Evolutionary conservation across 768 basidiomycete species (phyloP).

Genomic region (Amanita pseudoporphyria): DNA sequence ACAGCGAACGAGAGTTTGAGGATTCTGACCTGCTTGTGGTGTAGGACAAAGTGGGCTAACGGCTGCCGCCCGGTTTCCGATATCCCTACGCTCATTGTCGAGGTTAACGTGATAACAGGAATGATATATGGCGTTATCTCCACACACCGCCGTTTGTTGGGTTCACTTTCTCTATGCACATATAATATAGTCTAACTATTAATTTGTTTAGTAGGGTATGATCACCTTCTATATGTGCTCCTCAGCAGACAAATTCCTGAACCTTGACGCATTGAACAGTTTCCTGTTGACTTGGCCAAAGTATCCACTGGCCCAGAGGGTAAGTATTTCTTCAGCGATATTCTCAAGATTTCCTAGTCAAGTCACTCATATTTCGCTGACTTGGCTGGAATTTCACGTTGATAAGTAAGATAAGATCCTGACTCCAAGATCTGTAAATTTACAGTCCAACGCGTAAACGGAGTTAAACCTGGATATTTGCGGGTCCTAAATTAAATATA

Average conservation of each 20-base stretch:
- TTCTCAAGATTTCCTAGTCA: background rate
- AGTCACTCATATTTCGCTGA: slow-evolving; percentile 22
- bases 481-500: slow-evolving; percentile 33
- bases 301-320: slow-evolving; percentile 41
- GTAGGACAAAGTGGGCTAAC: slow-evolving; percentile 47
- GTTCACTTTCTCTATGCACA: slow-evolving; percentile 2
- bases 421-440: slow-evolving; percentile 35
- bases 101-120: slow-evolving; percentile 46
- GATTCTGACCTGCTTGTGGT: slow-evolving; percentile 42
- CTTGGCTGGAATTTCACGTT: slow-evolving; percentile 60
- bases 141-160: slow-evolving; percentile 44
- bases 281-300: slow-evolving; percentile 49
- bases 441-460: slow-evolving; percentile 23
- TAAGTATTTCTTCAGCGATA: slow-evolving; percentile 6
- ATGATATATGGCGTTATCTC: slow-evolving; percentile 46
- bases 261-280: slow-evolving; percentile 15
- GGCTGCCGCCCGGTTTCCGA: slow-evolving; percentile 46
- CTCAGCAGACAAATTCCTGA: too few species aligned
- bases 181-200: background rate
- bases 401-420: slow-evolving; percentile 25
- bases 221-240: slow-evolving; percentile 38
- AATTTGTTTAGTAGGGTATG: slow-evolving; percentile 29
- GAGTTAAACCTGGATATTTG: slow-evolving; percentile 28
- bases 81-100: slow-evolving; percentile 40
- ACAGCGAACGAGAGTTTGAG: slow-evolving; percentile 30